Conservation (phyloP, 768 basidiomycete genomes). For the Cystobasidium tubakii region DNA sequence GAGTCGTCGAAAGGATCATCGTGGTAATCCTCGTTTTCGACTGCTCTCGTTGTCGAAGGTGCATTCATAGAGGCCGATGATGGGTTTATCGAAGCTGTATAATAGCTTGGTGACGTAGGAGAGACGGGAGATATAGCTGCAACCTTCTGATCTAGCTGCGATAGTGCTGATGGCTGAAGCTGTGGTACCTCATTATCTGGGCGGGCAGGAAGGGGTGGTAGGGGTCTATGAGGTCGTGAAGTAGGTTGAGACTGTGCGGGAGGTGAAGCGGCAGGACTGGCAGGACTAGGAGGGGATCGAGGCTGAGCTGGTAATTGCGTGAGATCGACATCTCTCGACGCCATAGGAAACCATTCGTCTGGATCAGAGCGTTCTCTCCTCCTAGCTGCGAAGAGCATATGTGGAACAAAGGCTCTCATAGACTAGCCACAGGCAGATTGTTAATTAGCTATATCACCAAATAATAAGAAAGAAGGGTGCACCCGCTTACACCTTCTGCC, state of each 20-base stretch:
- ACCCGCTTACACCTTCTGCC: slow-evolving; percentile 22
- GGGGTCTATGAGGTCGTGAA: background rate
- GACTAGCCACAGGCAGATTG: background rate
- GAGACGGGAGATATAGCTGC: background rate
- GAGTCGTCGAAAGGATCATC: slow-evolving; percentile 20
- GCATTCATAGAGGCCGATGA: background rate
- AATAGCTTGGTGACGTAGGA: background rate
- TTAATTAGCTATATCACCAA: too few relatives aligned
- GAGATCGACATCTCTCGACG: slow-evolving; percentile 17
- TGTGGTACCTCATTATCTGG: background rate
- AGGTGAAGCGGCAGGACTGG: background rate
- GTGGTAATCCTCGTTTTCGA: background rate
- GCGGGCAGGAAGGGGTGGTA: background rate
- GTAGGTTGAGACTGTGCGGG: background rate
- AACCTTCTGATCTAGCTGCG: background rate
- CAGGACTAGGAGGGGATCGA: background rate
- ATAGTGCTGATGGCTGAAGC: background rate
- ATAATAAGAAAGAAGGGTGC: background rate
- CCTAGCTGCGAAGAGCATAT: slow-evolving; percentile 26
- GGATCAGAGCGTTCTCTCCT: slow-evolving; percentile 16
- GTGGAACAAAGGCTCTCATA: slow-evolving; percentile 20
- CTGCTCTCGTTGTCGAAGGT: background rate
- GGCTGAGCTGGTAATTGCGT: background rate
- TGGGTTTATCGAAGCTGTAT: background rate
- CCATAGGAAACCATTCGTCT: slow-evolving; percentile 24